These are phyloP conservation scores for Tetracentron sinense DNA, from an alignment of 164 flowering plant species.

Conservation along the genomic window DNA sequence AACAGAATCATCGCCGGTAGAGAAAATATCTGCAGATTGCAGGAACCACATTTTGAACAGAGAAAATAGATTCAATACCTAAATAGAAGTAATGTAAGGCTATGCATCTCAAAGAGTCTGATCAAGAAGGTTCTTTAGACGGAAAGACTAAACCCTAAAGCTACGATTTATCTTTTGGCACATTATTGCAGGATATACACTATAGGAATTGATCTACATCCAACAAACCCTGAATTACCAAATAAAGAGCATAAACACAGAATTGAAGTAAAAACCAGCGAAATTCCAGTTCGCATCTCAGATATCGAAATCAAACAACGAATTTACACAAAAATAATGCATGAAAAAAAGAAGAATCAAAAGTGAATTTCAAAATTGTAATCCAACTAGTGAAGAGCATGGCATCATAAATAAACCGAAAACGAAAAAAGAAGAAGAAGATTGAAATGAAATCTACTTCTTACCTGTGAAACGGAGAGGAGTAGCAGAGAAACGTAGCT, in stretches of 20 bases:
- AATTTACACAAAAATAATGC: neutral
- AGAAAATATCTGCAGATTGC: no score
- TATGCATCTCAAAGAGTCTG: no score
- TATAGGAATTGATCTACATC: neutral
- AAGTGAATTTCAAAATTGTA: neutral
- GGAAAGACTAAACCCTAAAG: no score
- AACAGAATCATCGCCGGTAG: no score
- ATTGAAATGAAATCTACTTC: neutral
- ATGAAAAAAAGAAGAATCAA: neutral
- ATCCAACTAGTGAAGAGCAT: neutral
- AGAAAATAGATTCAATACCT: no score
- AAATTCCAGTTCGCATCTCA: neutral
- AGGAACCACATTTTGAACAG: no score
- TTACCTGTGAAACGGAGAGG: slow-evolving; percentile 11
- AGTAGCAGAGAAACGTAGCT: neutral
- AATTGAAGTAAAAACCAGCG: neutral
- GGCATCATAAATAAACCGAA: neutral
- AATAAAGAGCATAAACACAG: neutral
- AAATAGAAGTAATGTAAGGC: no score
- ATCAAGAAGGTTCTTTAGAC: no score
- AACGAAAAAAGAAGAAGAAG: neutral
- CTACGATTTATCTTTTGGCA: no score
- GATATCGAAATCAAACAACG: neutral
- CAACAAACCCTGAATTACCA: neutral
- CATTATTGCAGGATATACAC: neutral